phyloP scores from a whole-genome alignment of 352 stramenopile species.

The Globisporangium cederbergense region DNA sequence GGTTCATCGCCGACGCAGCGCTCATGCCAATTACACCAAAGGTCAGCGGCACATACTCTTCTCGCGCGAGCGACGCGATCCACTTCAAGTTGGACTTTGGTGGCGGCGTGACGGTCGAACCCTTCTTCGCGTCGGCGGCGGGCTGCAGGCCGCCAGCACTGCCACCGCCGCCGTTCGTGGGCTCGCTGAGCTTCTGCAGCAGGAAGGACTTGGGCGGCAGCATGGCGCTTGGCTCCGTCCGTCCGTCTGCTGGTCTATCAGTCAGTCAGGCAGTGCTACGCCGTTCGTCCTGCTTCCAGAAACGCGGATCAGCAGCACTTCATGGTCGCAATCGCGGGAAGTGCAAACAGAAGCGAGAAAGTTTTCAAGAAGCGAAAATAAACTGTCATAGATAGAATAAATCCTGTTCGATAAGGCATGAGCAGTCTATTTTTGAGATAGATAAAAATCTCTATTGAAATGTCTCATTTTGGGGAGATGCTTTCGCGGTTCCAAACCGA shows the following conservation, averaged over 20 bases:
- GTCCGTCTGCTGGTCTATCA: not conserved
- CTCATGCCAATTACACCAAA: slow-evolving; percentile 78
- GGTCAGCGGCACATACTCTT: slow-evolving; percentile 65
- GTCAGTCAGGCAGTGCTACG: not conserved
- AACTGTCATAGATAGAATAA: too few relatives aligned
- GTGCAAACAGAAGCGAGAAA: too few relatives aligned
- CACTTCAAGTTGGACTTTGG: slow-evolving; percentile 50
- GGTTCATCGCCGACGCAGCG: slow-evolving; percentile 83
- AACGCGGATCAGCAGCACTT: slow-evolving; percentile 3
- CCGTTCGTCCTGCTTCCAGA: slow-evolving; percentile 6
- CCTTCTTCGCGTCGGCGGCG: slow-evolving; percentile 1
- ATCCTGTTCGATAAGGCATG: too few relatives aligned
- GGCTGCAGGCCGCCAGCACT: slow-evolving; percentile 8
- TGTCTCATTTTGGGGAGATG: not conserved
- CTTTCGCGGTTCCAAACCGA: not conserved
- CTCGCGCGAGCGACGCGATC: slow-evolving; percentile 63
- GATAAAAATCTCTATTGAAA: not conserved
- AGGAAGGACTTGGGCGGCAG: slow-evolving; percentile 65
- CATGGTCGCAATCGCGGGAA: not conserved
- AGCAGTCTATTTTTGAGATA: too few relatives aligned
- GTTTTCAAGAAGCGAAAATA: too few relatives aligned
- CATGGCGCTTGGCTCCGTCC: slow-evolving; percentile 26
- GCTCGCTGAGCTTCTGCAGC: slow-evolving; percentile 57
- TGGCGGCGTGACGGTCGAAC: slow-evolving; percentile 1
- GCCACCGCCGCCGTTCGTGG: slow-evolving; percentile 18